Evolutionary conservation across 129 eudicot genomes (phyloP), one percentile per base, ranked within the genome.

Genomic region (Pittosporum tobira): DNA sequence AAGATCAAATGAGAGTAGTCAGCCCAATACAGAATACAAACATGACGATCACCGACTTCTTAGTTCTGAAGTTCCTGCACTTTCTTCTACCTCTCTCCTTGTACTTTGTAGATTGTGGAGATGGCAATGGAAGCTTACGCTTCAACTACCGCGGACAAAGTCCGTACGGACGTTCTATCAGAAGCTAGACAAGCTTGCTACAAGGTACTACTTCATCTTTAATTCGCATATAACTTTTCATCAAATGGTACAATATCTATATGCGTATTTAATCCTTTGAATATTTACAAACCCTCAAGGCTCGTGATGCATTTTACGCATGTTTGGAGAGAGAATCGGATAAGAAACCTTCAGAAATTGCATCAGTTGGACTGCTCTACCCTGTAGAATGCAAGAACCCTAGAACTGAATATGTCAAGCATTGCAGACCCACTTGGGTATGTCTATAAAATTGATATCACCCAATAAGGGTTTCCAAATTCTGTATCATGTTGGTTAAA

Each of bases 371-470:
- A 15, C 73, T 90, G 63, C 79, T 90, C 0, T 90, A 90, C 71
- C 97, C 97, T 1, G 64, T 60, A 5, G 84, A 85, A 36, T 90
- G 97, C 84, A 82, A 80, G 70, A 78, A 77, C 62, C 62, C 69
- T 27, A 80, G 97, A 73, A 66, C 66, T 42, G 51, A 37, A 40
- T 90, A 60, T 50, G 95, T 70, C 61, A 82, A 85, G 16, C 57
- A 55, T 15, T 90, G 97, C 68, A 70, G 94, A 21, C 88, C 94
- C 36, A 75, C 97, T 70, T 90, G 97, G 97, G 95, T 90, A 71
- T n/a, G n/a, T n/a, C n/a, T n/a, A n/a, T n/a, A 34, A 34, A 34
- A 6, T 34, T 9, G 0, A 34, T 34, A 9, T 3, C 40, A 34
- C 40, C 40, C 1, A 1, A 34, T 34, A 9, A 8, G 7, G 40